phyloP scores from a whole-genome alignment of 2,329 filamentous ascomycete species.

The Monascus ruber region DNA sequence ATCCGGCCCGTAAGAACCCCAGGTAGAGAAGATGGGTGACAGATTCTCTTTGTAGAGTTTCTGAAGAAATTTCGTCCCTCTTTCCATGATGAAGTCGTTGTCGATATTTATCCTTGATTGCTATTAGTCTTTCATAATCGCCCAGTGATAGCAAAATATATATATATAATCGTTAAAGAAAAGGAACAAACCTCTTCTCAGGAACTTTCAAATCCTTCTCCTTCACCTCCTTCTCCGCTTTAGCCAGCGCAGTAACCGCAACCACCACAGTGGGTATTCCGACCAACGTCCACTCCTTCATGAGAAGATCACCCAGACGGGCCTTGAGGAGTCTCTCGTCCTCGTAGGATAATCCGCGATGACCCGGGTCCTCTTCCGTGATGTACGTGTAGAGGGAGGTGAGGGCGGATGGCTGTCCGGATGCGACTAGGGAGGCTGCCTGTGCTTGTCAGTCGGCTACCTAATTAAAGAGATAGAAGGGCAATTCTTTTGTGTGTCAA shows the following conservation, averaged over 20 bases:
- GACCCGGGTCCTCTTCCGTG: slow-evolving; percentile 5
- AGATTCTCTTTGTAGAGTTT: slow-evolving; percentile 18
- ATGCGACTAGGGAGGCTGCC: slow-evolving; percentile 16
- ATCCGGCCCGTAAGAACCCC: slow-evolving; percentile 19
- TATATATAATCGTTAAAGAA: neutral
- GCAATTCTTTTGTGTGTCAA: neutral
- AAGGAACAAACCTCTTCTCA: slow-evolving; percentile 7
- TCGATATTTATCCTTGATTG: slow-evolving; percentile 4
- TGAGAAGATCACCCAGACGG: slow-evolving; percentile 16
- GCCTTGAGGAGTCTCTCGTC: slow-evolving; percentile 8
- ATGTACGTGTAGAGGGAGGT: slow-evolving; percentile 17
- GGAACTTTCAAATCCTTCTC: slow-evolving; percentile 1
- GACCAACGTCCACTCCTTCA: slow-evolving; percentile 22
- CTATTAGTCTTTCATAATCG: neutral
- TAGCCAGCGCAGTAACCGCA: slow-evolving; percentile 17
- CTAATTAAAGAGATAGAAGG: neutral
- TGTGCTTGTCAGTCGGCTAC: slow-evolving; percentile 1
- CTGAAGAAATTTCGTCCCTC: slow-evolving; percentile 18
- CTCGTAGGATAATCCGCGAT: slow-evolving; percentile 4
- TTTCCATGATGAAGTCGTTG: slow-evolving; percentile 10
- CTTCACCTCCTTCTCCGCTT: slow-evolving; percentile 10
- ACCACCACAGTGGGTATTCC: slow-evolving; percentile 21
- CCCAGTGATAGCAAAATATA: neutral
- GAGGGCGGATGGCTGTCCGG: slow-evolving; percentile 13
- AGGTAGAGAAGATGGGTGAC: slow-evolving; percentile 18